These are phyloP conservation scores for Cystofilobasidium macerans DNA, from an alignment of 768 basidiomycete genomes.

Conservation along the genomic window DNA sequence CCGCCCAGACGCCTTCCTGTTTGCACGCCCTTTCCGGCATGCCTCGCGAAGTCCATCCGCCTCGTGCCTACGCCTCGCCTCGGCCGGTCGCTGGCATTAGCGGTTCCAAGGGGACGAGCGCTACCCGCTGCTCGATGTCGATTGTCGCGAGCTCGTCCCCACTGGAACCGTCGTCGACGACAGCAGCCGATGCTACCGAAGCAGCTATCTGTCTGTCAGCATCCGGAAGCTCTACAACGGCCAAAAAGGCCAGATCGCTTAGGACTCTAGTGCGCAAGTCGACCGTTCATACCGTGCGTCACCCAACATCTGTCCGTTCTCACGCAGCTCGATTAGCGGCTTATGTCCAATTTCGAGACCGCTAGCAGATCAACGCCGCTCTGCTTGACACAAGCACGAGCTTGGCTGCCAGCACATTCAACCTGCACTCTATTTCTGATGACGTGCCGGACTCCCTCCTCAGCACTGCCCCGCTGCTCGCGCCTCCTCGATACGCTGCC, in stretches of 20 bases:
- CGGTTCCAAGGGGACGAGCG: too few relatives aligned
- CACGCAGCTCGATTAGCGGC: too few relatives aligned
- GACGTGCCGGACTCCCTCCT: not conserved
- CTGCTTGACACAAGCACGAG: not conserved
- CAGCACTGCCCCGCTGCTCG: not conserved
- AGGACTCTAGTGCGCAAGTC: too few relatives aligned
- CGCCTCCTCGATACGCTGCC: not conserved
- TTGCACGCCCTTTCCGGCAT: not conserved
- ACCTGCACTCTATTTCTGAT: not conserved
- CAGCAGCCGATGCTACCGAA: too few relatives aligned
- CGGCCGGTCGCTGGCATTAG: not conserved
- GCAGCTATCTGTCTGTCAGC: too few relatives aligned
- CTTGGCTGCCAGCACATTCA: not conserved
- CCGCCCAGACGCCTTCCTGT: not conserved
- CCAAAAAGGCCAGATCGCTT: too few relatives aligned
- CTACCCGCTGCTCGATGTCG: not conserved
- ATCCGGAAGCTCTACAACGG: too few relatives aligned
- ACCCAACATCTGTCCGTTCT: too few relatives aligned
- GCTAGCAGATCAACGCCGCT: not conserved
- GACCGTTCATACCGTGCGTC: too few relatives aligned
- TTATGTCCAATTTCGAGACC: too few relatives aligned
- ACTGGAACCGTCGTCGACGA: too few relatives aligned
- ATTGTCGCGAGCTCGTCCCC: not conserved
- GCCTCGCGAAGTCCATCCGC: constrained; percentile 14
- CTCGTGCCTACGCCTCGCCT: constrained; percentile 15